Evolutionary conservation across 176 grass and related monocot genomes (phyloP).

Genomic region (Cenchrus americanus): DNA sequence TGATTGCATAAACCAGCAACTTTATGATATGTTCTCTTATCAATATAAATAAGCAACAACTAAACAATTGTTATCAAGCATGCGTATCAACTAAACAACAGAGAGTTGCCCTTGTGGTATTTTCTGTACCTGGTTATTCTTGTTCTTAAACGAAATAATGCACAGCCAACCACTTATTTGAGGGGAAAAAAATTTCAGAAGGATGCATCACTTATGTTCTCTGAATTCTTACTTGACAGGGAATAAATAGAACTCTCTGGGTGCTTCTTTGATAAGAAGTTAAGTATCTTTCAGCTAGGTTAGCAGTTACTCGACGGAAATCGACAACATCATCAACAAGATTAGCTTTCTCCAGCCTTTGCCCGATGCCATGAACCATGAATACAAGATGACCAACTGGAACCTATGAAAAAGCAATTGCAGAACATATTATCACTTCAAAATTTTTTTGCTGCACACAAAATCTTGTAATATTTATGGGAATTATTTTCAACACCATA

Average conservation of each 20-base stretch:
- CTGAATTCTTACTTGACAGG: slow-evolving; percentile 80
- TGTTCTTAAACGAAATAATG: neutral
- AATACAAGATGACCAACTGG: slow-evolving; percentile 97
- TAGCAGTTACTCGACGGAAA: slow-evolving; percentile 82
- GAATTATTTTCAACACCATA: slow-evolving; percentile 35
- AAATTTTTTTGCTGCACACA: neutral
- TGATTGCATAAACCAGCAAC: slow-evolving; percentile 23
- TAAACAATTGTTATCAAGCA: slow-evolving; percentile 2
- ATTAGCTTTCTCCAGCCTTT: slow-evolving; percentile 97
- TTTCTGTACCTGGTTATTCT: neutral
- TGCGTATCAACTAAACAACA: too few species aligned
- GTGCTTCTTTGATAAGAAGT: slow-evolving; percentile 94
- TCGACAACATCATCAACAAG: slow-evolving; percentile 98
- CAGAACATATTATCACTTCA: neutral
- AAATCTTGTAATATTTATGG: slow-evolving; percentile 6
- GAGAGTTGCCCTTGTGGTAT: neutral
- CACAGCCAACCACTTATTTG: neutral
- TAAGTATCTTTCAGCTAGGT: slow-evolving; percentile 88
- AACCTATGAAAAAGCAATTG: slow-evolving; percentile 61
- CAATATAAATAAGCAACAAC: slow-evolving; percentile 13
- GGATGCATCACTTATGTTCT: neutral
- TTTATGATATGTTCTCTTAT: slow-evolving; percentile 11
- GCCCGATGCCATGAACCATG: slow-evolving; percentile 98
- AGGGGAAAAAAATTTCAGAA: neutral
- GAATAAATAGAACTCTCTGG: slow-evolving; percentile 96